Conservation (phyloP, 225 moss, liverwort and hornwort species). For the Antitrichia curtipendula region DNA sequence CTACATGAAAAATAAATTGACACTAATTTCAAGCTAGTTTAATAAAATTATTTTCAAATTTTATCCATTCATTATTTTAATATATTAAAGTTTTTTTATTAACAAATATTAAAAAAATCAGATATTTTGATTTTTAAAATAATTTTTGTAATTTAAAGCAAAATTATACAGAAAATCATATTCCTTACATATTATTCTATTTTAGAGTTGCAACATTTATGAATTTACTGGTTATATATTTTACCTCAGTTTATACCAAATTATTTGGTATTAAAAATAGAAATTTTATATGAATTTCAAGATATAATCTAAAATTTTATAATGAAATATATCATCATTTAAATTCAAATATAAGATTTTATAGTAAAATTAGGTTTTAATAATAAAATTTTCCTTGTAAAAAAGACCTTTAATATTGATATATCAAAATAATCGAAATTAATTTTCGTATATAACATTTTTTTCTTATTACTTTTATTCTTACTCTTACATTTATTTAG, state of each 20-base stretch:
- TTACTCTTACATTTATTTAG: no score
- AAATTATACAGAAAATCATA: not conserved
- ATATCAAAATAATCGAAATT: not conserved
- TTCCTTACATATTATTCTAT: no score
- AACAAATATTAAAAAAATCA: rapidly evolving
- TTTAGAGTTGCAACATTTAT: no score
- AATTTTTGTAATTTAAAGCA: no score
- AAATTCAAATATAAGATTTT: not conserved
- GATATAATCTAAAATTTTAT: no score
- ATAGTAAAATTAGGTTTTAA: not conserved
- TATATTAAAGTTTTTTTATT: not conserved
- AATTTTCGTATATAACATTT: rapidly evolving
- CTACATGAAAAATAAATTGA: rapidly evolving
- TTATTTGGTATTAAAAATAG: not conserved
- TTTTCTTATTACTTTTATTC: no score
- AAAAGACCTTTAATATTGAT: not conserved
- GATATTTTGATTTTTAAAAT: not conserved
- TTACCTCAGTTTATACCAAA: not conserved
- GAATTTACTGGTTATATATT: not conserved
- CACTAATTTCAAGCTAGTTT: not conserved
- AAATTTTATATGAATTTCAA: not conserved
- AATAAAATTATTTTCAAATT: not conserved
- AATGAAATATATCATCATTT: not conserved
- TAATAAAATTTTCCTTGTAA: rapidly evolving
- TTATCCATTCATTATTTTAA: not conserved